Conservation (phyloP, 129 eudicot genomes). For the Rutidosis leptorrhynchoides region DNA sequence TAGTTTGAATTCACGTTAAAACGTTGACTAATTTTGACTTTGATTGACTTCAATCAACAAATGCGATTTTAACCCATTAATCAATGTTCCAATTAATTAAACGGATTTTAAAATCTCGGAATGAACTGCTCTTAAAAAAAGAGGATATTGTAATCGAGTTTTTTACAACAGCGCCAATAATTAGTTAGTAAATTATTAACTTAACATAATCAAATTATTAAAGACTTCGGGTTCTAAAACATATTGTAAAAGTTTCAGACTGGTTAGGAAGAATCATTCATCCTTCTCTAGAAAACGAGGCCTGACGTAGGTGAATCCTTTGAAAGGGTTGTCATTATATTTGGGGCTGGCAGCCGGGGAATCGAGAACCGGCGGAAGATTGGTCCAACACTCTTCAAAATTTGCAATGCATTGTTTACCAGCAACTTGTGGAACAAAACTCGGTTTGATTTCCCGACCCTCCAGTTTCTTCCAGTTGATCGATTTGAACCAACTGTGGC, state of each 20-base stretch:
- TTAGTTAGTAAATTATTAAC: slow-evolving; percentile 3
- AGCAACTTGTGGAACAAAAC: slow-evolving; percentile 55
- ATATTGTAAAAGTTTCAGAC: background rate
- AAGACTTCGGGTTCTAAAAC: background rate
- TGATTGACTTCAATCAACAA: no score
- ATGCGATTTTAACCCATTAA: no score
- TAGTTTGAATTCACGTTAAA: no score
- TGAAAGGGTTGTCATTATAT: slow-evolving; percentile 44
- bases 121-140: no score
- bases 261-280: slow-evolving; percentile 13
- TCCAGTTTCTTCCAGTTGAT: slow-evolving; percentile 67
- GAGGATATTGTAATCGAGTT: no score
- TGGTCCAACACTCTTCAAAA: slow-evolving; percentile 67
- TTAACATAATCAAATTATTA: background rate
- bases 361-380: slow-evolving; percentile 50
- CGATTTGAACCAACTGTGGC: slow-evolving; percentile 58
- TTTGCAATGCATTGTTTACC: slow-evolving; percentile 63
- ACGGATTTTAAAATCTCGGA: no score
- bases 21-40: no score
- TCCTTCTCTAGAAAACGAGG: slow-evolving; percentile 37
- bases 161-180: no score
- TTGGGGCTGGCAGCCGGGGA: slow-evolving; percentile 68
- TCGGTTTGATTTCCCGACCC: slow-evolving; percentile 55
- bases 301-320: slow-evolving; percentile 53
- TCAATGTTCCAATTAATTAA: no score